Evolutionary conservation across 2,329 filamentous ascomycete species (phyloP), one percentile per base, ranked within the genome.

Genomic region (Venturia pyrina): DNA sequence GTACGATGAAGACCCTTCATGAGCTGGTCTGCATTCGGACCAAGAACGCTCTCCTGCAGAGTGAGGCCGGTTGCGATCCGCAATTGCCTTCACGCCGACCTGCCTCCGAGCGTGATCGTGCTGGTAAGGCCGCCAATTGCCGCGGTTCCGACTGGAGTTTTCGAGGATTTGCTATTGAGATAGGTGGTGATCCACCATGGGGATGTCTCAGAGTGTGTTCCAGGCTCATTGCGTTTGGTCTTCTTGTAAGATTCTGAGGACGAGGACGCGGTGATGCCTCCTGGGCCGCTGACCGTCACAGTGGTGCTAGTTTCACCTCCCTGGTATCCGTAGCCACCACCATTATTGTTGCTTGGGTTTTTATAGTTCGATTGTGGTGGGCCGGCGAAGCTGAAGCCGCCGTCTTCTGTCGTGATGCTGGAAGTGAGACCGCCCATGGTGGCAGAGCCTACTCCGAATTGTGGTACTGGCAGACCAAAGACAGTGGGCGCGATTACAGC

Each of bases 391-490:
- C 50, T 56, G 24, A 32, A 56, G 17, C 50, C 50, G 24, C 50
- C 50, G 28, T 56, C 3, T 15, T 19, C 50, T 56, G 50, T 56
- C 15, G 50, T 56, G 10, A 56, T 56, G 50, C 24, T 32, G 50
- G 24, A 32, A 3, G 50, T 56, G 15, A 56, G 11, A 17, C 50
- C 50, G 50, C 50, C 50, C 24, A 56, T 15, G 5, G 50, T 34
- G 17, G 50, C 50, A 19, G 50, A 34, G 50, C 24, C 10, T 10
- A 34, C 50, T 56, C 50, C 50, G 24, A 34, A 56, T 19, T 61
- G 59, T 41, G 59, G 59, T 6, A 61, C 59, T 41, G 59, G 59
- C 24, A 61, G 28, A 61, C n/a, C 59, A n/a, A 61, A 21, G 19
- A 61, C 59, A 15, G 59, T 28, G 43, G 59, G 59, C 5, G 41